These are phyloP conservation scores for Alternaria sp. DNA, from an alignment of 2,329 filamentous ascomycete species.

Conservation along the genomic window DNA sequence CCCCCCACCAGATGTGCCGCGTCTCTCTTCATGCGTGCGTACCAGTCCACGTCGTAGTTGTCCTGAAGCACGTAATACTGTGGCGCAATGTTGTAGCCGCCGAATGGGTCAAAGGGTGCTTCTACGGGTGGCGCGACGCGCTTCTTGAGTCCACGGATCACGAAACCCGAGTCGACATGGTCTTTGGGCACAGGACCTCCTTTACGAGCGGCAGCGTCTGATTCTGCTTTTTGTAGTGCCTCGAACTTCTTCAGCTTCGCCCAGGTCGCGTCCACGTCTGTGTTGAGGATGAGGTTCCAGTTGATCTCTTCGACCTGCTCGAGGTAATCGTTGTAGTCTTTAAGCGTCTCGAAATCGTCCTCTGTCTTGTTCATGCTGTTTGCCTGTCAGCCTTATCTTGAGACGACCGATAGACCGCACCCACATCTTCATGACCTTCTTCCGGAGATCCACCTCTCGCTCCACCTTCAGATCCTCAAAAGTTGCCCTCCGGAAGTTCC, in stretches of 20 bases:
- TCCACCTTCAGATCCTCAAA: constrained; percentile 90
- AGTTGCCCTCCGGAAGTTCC: constrained; percentile 84
- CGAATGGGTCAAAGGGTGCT: constrained; percentile 88
- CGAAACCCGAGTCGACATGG: constrained; percentile 50
- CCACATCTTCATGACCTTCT: constrained; percentile 71
- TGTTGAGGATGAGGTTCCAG: constrained; percentile 81
- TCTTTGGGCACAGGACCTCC: constrained; percentile 62
- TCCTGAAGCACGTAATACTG: constrained; percentile 75
- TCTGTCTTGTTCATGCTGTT: constrained; percentile 84
- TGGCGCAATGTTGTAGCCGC: constrained; percentile 70
- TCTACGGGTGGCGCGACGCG: constrained; percentile 68
- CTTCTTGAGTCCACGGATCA: constrained; percentile 82
- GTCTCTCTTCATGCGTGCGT: constrained; percentile 73
- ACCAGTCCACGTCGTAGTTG: constrained; percentile 77
- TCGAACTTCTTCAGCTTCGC: constrained; percentile 73
- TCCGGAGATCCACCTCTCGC: constrained; percentile 90
- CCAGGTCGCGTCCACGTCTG: constrained; percentile 71
- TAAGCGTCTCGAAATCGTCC: constrained; percentile 87
- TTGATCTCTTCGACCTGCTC: constrained; percentile 91
- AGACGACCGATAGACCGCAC: constrained; percentile 20
- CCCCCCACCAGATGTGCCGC: constrained; percentile 76
- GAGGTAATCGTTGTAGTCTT: constrained; percentile 91
- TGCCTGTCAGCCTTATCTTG: constrained; percentile 13
- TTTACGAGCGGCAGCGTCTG: constrained; percentile 61
- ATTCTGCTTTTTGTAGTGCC: constrained; percentile 69